A percentile compares a stretch with the other conserved stretches of the same genome.
phyloP scores from a whole-genome alignment of 441 rosid genomes.

The Geranium incanum region DNA sequence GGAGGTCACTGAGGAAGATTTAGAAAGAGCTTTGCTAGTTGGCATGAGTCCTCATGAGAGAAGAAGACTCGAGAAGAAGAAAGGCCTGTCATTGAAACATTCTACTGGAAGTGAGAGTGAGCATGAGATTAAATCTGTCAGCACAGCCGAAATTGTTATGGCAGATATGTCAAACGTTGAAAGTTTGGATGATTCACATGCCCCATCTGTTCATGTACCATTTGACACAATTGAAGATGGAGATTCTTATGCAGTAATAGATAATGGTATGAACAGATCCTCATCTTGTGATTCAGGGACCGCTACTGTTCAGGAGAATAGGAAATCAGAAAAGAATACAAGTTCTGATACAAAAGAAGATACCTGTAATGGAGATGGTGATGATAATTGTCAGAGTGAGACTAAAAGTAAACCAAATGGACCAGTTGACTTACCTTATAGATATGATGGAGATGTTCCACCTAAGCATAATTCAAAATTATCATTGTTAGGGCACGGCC shows the following conservation, averaged over 20 bases:
- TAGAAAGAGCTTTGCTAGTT: conserved; percentile 71
- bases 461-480: conserved; percentile 48
- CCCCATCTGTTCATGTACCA: conserved; percentile 15
- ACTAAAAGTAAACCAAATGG: conserved; percentile 22
- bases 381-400: conserved; percentile 24
- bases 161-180: conserved; percentile 20
- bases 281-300: neutral
- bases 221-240: conserved; percentile 18
- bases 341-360: neutral
- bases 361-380: conserved; percentile 22
- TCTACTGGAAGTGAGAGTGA: conserved; percentile 26
- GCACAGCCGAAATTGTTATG: conserved; percentile 8
- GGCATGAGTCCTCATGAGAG: conserved; percentile 88
- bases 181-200: conserved; percentile 17
- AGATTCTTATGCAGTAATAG: conserved; percentile 19
- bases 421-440: conserved; percentile 22
- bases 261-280: conserved; percentile 21
- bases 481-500: conserved; percentile 91
- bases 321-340: conserved; percentile 17
- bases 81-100: conserved; percentile 39
- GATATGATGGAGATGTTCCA: conserved; percentile 25
- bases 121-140: conserved; percentile 20
- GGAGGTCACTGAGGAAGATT: conserved; percentile 65
- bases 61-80: conserved; percentile 61
- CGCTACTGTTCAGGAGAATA: too few relatives aligned